Percentiles rank a stretch among this genome's conserved stretches.
Conservation (phyloP, 768 basidiomycete species). For the Trichaptum fuscoviolaceum region DNA sequence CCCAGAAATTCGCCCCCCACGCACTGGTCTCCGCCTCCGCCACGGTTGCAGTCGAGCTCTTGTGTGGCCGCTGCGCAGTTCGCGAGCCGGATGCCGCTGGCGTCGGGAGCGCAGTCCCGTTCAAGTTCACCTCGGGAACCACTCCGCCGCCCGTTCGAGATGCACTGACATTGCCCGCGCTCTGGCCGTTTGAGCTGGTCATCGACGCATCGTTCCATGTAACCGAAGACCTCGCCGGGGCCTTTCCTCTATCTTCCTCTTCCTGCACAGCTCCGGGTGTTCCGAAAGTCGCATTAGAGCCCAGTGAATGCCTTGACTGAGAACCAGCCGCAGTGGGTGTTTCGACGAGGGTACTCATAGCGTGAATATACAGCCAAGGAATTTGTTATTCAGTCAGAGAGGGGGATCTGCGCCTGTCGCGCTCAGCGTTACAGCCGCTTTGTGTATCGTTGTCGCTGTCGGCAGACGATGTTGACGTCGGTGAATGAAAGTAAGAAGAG, state of each 20-base stretch:
- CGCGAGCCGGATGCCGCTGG: not conserved
- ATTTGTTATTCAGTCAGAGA: not conserved
- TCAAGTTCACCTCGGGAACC: not conserved
- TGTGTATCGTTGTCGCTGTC: not conserved
- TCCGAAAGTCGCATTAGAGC: not conserved
- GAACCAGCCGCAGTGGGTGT: not conserved
- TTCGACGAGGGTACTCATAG: not conserved
- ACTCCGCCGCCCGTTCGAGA: not conserved
- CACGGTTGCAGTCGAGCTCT: slow-evolving; percentile 2
- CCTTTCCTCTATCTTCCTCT: not conserved
- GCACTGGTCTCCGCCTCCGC: slow-evolving; percentile 34
- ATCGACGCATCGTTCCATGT: not conserved
- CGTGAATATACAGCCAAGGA: not conserved
- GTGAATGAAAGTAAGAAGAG: not conserved
- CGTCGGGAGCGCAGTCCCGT: not conserved
- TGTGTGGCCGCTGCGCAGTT: not conserved
- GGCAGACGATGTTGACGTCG: not conserved
- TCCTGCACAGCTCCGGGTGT: not conserved
- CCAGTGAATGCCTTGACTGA: not conserved
- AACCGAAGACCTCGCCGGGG: not conserved
- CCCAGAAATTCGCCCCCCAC: slow-evolving; percentile 94
- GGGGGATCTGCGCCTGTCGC: not conserved
- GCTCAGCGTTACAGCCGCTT: too few relatives aligned
- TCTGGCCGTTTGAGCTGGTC: not conserved
- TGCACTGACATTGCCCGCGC: not conserved